A percentile compares a stretch with the other conserved stretches of the same genome.
These are phyloP conservation scores for Phytophthora sansomeana DNA, from an alignment of 352 stramenopile genomes.

Conservation along the genomic window DNA sequence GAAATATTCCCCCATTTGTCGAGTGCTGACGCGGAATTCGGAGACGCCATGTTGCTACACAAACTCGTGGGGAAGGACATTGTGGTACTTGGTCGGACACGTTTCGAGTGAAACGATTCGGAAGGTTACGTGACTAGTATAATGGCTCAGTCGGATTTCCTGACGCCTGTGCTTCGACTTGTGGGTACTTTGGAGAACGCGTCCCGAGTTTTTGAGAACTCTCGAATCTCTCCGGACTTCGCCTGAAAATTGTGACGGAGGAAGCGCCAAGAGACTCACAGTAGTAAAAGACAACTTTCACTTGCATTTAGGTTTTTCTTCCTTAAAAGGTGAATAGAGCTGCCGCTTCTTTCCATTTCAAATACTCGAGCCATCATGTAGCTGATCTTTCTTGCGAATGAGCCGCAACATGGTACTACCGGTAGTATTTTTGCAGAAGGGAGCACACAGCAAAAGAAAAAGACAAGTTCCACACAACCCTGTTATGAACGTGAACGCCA, in stretches of 20 bases:
- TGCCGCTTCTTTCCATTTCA: no score
- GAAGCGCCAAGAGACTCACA: no score
- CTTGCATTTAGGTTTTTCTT: no score
- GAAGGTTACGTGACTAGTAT: not conserved
- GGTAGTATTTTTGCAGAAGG: no score
- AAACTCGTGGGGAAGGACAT: constrained; percentile 7
- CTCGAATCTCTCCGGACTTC: constrained; percentile 1
- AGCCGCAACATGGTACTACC: no score
- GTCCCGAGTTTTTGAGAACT: constrained; percentile 1
- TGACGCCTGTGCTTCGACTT: constrained; percentile 2
- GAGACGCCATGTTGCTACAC: not conserved
- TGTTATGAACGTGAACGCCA: not conserved
- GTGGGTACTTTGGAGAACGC: constrained; percentile 8
- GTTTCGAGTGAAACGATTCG: constrained; percentile 1
- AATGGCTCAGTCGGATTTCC: constrained; percentile 1
- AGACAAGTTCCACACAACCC: no score
- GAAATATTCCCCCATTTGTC: not conserved
- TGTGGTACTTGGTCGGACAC: not conserved
- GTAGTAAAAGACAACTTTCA: no score
- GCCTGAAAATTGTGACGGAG: not conserved
- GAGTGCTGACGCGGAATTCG: not conserved
- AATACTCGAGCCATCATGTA: no score
- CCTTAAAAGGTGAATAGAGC: no score
- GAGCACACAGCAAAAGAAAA: no score
- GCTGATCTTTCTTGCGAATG: no score